A percentile compares a stretch with the other conserved stretches of the same genome.
These are phyloP conservation scores for Kwoniella dendrophila DNA, from an alignment of 768 basidiomycete species.

Conservation along the genomic window DNA sequence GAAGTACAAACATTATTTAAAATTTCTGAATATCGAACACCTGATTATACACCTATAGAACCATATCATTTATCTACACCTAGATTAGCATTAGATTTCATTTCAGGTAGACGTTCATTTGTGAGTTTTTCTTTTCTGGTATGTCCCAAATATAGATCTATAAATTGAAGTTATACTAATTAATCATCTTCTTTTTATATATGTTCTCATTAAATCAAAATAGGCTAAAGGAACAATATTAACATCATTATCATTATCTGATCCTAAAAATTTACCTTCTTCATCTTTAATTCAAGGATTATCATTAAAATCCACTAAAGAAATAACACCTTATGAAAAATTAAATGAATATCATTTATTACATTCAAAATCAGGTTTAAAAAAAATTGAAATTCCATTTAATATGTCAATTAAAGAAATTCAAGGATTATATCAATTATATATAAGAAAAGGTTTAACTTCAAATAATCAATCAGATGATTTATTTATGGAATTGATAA, in stretches of 20 bases:
- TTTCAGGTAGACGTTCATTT: constrained; percentile 69
- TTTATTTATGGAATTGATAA: constrained; percentile 75
- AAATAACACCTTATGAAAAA: constrained; percentile 64
- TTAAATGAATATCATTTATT: constrained; percentile 61
- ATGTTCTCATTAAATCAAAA: background rate
- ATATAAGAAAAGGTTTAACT: constrained; percentile 63
- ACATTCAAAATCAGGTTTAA: constrained; percentile 63
- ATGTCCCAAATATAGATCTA: background rate
- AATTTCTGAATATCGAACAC: constrained; percentile 70
- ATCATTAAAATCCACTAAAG: constrained; percentile 58
- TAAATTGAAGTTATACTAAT: background rate
- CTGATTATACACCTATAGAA: constrained; percentile 68
- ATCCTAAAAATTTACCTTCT: constrained; percentile 65
- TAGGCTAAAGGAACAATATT: constrained; percentile 73
- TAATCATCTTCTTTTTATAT: background rate
- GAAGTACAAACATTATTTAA: constrained; percentile 81
- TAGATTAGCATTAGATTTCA: constrained; percentile 73
- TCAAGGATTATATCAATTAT: constrained; percentile 72
- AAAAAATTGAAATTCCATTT: constrained; percentile 63
- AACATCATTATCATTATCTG: constrained; percentile 68
- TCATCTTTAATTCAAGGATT: constrained; percentile 70
- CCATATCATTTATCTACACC: constrained; percentile 79
- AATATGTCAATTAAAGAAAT: constrained; percentile 70
- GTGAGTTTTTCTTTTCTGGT: constrained; percentile 59
- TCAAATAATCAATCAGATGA: constrained; percentile 68